Evolutionary conservation across 352 stramenopile genomes (phyloP), one percentile per base, ranked within the genome.

Genomic region (Phytophthora uliginosa): DNA sequence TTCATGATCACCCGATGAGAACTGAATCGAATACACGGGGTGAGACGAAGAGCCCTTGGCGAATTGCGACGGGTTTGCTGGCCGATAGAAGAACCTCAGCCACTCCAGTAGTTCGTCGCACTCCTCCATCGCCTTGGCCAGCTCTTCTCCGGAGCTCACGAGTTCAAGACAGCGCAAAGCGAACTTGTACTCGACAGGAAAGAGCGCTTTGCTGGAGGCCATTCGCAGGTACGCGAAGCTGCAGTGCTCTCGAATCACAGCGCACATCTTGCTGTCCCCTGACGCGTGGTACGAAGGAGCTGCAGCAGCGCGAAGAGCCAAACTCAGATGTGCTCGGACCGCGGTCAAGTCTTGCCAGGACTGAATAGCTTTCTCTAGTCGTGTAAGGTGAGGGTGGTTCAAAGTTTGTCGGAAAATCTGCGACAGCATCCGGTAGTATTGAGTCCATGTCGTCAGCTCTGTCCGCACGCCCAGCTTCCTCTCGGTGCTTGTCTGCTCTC

Each of bases 71-170:
- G 78, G 66, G 34, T 91, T 93, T 1, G 88, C 77, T 17, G 82
- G 78, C 18, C 89, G 83, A 59, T 93, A 94, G 53, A 94, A 93
- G 65, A 94, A 86, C 3, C 74, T 70, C 34, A 96, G 69, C 74
- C 82, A 90, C 18, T 81, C 69, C 18, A 86, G 22, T 12, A 87
- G 24, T 31, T 81, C 60, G 1, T 83, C 62, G 48, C 69, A 85
- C 7, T 77, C 74, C 13, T 76, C 56, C 17, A 83, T 74, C 28
- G 58, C 65, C 33, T 73, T 63, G 9, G 71, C 61, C 24, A 84
- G 24, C 7, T 85, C 66, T 15, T 88, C 59, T 1, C 58, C 76
- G n/a, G 53, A 48, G 42, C 76, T 66, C 7, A 87, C 58, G 2
- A 88, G 71, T 64, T 83, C 77, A 4, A 84, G 73, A 71, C 73